Base-by-base conservation (phyloP, 1,139 yeast genomes). In the Protomyces inundatus region DNA sequence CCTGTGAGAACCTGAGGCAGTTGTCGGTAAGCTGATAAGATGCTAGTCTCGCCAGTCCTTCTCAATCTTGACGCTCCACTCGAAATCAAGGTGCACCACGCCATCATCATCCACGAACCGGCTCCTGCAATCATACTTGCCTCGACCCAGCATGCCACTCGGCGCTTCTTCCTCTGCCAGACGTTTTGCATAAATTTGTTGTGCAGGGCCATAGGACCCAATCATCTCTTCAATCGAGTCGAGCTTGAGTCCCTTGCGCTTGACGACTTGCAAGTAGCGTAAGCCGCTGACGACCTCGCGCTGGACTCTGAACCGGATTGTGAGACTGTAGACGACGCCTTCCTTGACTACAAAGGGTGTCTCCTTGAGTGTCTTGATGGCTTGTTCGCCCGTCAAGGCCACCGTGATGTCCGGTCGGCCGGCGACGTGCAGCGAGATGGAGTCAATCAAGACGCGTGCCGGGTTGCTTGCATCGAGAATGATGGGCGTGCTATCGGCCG, bases 241-340 rank as follows among this genome's bases (percentile, higher is more conserved):
- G 55, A 90, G 90, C 48, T 93, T 82, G 68, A 91, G 87, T 45
- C 96, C 97, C 1, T 90, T 84, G 72, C 91, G 88, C 75, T 89
- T 90, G 66, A 90, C 87, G 48, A 84, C 84, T 75, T 90, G 97
- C 69, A 88, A 82, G 75, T 90, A 91, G 73, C 87, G 85, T 73
- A 91, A 81, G 0, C 98, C 97, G 4, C 97, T 90, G 70, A 91
- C 87, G 70, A 90, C 89, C 73, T 88, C 95, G 73, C 88, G 95
- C 76, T 90, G 97, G 50, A 91, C 87, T 70, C 91, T 83, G 77
- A 90, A 91, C 71, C 83, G 86, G 71, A 90, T 83, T 66, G 80
- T 83, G 72, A 90, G 80, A 72, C 84, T 86, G 76, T 90, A 90
- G 55, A 84, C 77, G 39, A 95, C 81, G 70, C 84, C 86, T 72